These are phyloP conservation scores for Penicillium turbatum DNA, from an alignment of 495 filamentous ascomycete genomes.

Conservation along the genomic window DNA sequence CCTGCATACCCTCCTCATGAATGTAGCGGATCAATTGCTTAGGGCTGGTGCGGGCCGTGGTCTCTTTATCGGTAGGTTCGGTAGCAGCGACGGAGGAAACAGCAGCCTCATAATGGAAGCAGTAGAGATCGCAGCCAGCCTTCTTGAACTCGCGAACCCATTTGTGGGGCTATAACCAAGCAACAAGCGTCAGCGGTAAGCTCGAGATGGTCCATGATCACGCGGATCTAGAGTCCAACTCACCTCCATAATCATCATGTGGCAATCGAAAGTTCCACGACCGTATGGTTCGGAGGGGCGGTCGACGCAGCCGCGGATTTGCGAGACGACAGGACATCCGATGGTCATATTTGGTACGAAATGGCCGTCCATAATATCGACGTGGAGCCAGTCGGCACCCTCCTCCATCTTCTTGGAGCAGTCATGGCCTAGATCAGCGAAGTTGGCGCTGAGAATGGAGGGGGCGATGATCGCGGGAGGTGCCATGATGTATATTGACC, in stretches of 20 bases:
- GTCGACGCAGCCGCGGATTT: constrained; percentile 81
- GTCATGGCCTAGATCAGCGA: constrained; percentile 77
- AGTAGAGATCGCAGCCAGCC: constrained; percentile 95
- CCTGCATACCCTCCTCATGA: constrained; percentile 81
- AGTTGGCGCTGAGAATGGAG: constrained; percentile 95
- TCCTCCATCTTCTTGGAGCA: constrained; percentile 76
- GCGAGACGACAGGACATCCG: constrained; percentile 88
- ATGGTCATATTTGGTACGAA: constrained; percentile 99
- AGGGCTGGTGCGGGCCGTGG: constrained; percentile 65
- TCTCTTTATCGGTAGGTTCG: constrained; percentile 61
- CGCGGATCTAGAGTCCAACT: constrained; percentile 3
- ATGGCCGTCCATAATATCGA: constrained; percentile 94
- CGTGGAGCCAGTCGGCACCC: constrained; percentile 73
- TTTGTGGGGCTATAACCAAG: constrained; percentile 73
- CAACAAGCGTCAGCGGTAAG: neutral
- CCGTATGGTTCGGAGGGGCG: constrained; percentile 53
- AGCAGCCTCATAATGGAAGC: constrained; percentile 99
- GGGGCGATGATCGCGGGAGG: constrained; percentile 92
- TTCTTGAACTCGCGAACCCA: constrained; percentile 94
- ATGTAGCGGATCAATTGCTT: constrained; percentile 84
- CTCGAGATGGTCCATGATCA: neutral
- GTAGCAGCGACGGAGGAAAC: constrained; percentile 77
- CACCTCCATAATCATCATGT: constrained; percentile 99
- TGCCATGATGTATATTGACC: constrained; percentile 51
- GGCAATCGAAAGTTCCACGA: constrained; percentile 94